Evolutionary conservation across 495 filamentous ascomycete genomes (phyloP), one percentile per base, ranked within the genome.

Genomic region (Talaromyces borbonicus): DNA sequence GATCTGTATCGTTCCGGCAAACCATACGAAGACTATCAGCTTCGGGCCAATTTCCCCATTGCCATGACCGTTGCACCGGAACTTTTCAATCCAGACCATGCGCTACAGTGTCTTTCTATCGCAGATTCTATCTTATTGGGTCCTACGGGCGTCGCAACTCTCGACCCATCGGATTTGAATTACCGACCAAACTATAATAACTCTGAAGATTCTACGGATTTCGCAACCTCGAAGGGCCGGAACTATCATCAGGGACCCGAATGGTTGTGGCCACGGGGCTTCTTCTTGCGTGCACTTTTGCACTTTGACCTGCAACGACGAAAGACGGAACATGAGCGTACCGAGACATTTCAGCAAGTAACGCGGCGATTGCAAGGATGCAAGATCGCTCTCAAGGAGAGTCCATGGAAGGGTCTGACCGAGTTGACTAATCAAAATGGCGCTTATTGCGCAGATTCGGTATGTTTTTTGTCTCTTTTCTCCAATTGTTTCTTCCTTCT

Each of bases 231-330:
- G 46, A 97, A 97, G 55, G 93, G 93, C 11, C 73, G 93, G 14
- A 96, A 95, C 58, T 99, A 99, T 61, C 93, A 99, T 59, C 92
- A 97, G 62, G 93, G 93, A 1, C 93, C 93, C 0, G 93, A 99
- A 62, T 99, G 93, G 93, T 69, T 95, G n/a, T 99, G 93, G 93
- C 93, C 89, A 1, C 87, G 85, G 3, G 93, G 93, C 6, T 99
- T 85, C 72, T 97, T 90, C 70, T 71, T 96, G 12, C 77, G 93
- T 27, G 93, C 93, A 1, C 67, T 99, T 46, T 68, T 97, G 42
- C 83, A 85, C 59, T 96, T 97, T 56, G 90, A 95, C 62, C 69
- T 96, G 31, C 72, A 75, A 66, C 71, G 90, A 5, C 71, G 87
- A 22, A 74, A 74, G 26, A 78, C 70, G 0, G 65, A 59, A 14